Evolutionary conservation across 805 yeast genomes (phyloP).

Genomic region (Saccharomycopsis sp.): DNA sequence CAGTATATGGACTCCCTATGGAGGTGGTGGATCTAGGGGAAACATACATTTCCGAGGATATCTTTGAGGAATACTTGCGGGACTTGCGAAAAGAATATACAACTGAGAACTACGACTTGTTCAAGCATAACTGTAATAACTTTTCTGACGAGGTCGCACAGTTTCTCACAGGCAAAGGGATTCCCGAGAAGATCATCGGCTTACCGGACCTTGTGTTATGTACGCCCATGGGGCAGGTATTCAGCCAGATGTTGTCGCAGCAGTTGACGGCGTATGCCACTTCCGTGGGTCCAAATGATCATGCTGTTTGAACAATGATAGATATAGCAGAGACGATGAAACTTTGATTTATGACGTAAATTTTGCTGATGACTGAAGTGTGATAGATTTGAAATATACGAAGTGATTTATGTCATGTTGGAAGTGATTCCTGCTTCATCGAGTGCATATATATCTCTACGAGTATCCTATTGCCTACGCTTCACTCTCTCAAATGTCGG

Average conservation of each 20-base stretch:
- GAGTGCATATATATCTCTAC: no score
- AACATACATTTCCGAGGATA: slow-evolving; percentile 45
- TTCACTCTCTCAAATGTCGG: not conserved
- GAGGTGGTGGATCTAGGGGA: slow-evolving; percentile 48
- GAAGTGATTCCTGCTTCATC: no score
- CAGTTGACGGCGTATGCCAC: slow-evolving; percentile 21
- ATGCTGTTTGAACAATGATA: not conserved
- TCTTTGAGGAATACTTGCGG: slow-evolving; percentile 45
- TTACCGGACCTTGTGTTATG: slow-evolving; percentile 47
- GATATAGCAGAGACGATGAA: not conserved
- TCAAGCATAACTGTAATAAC: slow-evolving; percentile 63
- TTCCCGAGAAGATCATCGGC: slow-evolving; percentile 46
- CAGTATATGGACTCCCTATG: slow-evolving; percentile 54
- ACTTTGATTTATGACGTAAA: not conserved
- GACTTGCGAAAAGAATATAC: slow-evolving; percentile 43
- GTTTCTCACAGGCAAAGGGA: slow-evolving; percentile 47
- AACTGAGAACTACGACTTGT: slow-evolving; percentile 46
- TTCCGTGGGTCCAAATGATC: slow-evolving; percentile 17
- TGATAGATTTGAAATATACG: no score
- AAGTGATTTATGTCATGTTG: no score
- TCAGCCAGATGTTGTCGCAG: slow-evolving; percentile 31
- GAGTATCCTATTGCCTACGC: not conserved
- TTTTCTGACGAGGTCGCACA: slow-evolving; percentile 52
- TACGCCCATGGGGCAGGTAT: slow-evolving; percentile 46
- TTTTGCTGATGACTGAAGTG: no score